A percentile compares a stretch with the other conserved stretches of the same genome.
phyloP scores from a whole-genome alignment of 371 early-diverging fungal species.

The Mucor circinelloides region DNA sequence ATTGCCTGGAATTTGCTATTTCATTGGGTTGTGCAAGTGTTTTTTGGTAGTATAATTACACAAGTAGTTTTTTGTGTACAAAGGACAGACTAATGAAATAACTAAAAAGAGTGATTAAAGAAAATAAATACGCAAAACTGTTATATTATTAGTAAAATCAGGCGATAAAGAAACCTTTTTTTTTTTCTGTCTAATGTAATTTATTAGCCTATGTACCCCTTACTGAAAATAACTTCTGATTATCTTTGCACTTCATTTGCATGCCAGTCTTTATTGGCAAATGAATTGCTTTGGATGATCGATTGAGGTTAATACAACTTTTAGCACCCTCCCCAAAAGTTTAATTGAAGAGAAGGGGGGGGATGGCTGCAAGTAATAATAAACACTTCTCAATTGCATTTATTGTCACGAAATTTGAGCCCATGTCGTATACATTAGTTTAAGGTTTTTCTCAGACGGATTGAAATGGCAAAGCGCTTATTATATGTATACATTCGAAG shows the following conservation, averaged over 20 bases:
- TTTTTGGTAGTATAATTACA: conserved; percentile 19
- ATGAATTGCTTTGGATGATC: neutral
- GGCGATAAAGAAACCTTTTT: neutral
- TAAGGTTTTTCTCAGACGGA: neutral
- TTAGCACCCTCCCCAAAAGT: neutral
- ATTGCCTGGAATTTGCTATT: conserved; percentile 64
- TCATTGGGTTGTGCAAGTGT: conserved; percentile 46
- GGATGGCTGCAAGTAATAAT: neutral
- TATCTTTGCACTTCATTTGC: neutral
- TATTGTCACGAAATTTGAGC: neutral
- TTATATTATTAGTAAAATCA: neutral
- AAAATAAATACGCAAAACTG: neutral
- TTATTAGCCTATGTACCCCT: neutral
- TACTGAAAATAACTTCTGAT: neutral
- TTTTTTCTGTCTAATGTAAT: neutral
- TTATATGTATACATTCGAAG: too few relatives aligned
- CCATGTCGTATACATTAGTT: neutral
- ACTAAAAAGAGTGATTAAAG: neutral
- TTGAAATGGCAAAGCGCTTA: too few relatives aligned
- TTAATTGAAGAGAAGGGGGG: neutral
- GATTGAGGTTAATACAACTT: neutral
- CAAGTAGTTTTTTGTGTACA: conserved; percentile 3
- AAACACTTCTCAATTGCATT: neutral
- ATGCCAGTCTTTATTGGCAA: neutral
- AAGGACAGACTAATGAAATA: neutral